Conservation (phyloP, 768 basidiomycete species). For the Lactarius sanguifluus region DNA sequence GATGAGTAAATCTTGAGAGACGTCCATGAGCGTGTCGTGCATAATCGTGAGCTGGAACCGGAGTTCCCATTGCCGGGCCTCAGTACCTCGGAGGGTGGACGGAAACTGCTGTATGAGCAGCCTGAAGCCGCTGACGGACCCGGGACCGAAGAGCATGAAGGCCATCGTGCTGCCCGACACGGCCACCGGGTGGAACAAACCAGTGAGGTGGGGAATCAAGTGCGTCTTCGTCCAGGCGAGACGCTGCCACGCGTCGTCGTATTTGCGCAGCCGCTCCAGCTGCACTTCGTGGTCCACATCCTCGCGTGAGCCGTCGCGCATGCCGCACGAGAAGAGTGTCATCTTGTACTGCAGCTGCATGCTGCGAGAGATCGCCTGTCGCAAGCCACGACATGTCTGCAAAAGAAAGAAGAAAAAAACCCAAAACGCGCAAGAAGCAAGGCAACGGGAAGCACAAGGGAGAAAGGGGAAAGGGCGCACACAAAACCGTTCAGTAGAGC, state of each 20-base stretch:
- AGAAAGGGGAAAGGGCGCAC: background rate
- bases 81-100: background rate
- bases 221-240: background rate
- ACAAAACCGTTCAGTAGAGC: too few relatives aligned
- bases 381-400: constrained; percentile 2
- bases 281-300: constrained; percentile 1
- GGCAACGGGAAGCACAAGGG: too few relatives aligned
- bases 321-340: background rate
- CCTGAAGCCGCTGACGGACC: constrained; percentile 1
- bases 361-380: background rate
- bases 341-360: constrained; percentile 8
- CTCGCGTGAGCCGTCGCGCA: constrained; percentile 3
- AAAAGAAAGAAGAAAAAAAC: background rate
- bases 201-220: background rate
- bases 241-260: constrained; percentile 8
- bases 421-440: background rate
- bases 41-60: constrained; percentile 8
- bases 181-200: background rate
- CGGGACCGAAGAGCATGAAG: constrained; percentile 1
- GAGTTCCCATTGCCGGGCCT: constrained; percentile 1
- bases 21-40: constrained; percentile 7
- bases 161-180: constrained; percentile 8
- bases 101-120: constrained; percentile 12
- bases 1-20: constrained; percentile 1
- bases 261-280: background rate